phyloP scores from a whole-genome alignment of 768 basidiomycete genomes.

The Gautieria morchelliformis region DNA sequence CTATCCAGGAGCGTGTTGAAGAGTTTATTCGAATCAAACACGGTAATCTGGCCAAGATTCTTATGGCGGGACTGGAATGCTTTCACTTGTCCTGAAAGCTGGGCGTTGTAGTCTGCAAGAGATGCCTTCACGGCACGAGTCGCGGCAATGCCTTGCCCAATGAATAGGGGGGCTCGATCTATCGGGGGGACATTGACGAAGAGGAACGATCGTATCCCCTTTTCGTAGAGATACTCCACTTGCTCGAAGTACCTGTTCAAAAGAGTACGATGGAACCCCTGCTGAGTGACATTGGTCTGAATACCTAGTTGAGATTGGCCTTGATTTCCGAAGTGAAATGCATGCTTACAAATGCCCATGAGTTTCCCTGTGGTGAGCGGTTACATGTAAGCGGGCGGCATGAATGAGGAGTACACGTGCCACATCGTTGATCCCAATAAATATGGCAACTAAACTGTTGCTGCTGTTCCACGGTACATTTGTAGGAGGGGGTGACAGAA shows the following conservation, averaged over 20 bases:
- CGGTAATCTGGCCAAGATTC: constrained; percentile 34
- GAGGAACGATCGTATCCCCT: constrained; percentile 31
- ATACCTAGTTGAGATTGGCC: neutral
- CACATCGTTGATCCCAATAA: constrained; percentile 31
- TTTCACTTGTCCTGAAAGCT: constrained; percentile 29
- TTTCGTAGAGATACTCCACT: constrained; percentile 34
- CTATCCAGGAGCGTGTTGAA: constrained; percentile 51
- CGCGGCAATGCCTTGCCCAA: constrained; percentile 25
- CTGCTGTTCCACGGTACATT: constrained; percentile 24
- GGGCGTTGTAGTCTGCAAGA: constrained; percentile 42
- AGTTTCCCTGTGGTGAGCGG: constrained; percentile 32
- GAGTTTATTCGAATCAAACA: constrained; percentile 48
- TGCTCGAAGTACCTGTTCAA: constrained; percentile 27
- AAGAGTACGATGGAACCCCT: constrained; percentile 23
- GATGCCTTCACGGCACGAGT: constrained; percentile 22
- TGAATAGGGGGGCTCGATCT: constrained; percentile 30
- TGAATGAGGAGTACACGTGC: constrained; percentile 12
- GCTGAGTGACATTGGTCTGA: constrained; percentile 27
- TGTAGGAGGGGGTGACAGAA: constrained; percentile 22
- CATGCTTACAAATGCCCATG: constrained; percentile 34
- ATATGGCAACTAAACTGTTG: constrained; percentile 27
- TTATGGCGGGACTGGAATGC: constrained; percentile 32
- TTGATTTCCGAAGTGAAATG: neutral
- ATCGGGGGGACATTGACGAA: constrained; percentile 31
- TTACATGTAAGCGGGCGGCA: neutral